Percentiles rank a stretch among this genome's conserved stretches.
Conservation (phyloP, 75 land plant genomes). For the Azolla pinnata region DNA sequence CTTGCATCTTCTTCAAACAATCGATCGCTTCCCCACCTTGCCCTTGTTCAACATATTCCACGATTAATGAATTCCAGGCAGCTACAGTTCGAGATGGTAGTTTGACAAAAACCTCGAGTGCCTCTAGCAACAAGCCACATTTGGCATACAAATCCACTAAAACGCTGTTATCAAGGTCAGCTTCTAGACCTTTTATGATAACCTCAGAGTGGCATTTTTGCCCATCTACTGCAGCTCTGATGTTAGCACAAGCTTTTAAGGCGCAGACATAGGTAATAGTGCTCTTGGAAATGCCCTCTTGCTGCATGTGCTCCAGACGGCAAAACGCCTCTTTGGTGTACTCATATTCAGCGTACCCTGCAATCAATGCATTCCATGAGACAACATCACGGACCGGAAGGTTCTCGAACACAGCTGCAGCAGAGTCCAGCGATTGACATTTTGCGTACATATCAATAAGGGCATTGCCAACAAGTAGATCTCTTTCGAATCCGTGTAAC, state of each 20-base stretch:
- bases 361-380: constrained; percentile 17
- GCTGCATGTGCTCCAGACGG: constrained; percentile 5
- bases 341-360: constrained; percentile 8
- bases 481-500: constrained; percentile 7
- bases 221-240: background rate
- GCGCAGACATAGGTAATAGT: constrained; percentile 7
- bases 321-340: background rate
- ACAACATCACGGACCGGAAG: constrained; percentile 8
- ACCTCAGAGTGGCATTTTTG: background rate
- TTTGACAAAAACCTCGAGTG: background rate
- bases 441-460: constrained; percentile 15
- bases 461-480: constrained; percentile 13
- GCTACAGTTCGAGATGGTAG: constrained; percentile 11
- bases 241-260: background rate
- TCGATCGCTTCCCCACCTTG: background rate
- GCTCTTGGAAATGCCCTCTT: constrained; percentile 8
- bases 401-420: constrained; percentile 9
- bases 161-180: background rate
- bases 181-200: background rate
- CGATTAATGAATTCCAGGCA: constrained; percentile 17
- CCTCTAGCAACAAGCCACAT: background rate
- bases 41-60: constrained; percentile 5
- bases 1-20: constrained; percentile 11
- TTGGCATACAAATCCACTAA: background rate
- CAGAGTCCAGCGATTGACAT: constrained; percentile 3